Evolutionary conservation across 371 early-diverging fungal genomes (phyloP), one percentile per base, ranked within the genome.

Genomic region (Mortierella sp.): DNA sequence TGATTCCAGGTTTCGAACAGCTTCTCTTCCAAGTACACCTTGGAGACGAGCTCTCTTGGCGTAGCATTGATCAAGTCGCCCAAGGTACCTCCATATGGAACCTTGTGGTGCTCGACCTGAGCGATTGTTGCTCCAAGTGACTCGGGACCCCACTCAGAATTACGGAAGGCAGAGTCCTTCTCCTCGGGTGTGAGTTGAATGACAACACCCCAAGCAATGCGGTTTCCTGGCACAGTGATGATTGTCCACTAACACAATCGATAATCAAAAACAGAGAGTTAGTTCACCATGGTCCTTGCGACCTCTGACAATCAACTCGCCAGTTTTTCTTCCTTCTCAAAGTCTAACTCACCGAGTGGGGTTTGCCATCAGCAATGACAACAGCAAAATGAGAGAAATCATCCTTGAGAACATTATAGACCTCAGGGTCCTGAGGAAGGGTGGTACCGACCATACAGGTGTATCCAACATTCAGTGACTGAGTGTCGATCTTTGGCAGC

Each of bases 11-110:
- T 79, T 16, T 74, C 66, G 63, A 79, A 79, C 11, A 71, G 61
- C 43, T 68, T 75, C 52, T 79, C 71, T 58, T 79, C 79, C 8
- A 79, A 53, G 26, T 74, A 70, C 24, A 74, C 79, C 26, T 74
- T 79, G 10, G 75, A 74, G 41, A 75, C 68, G 26, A 47, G 24
- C 31, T 75, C 71, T 13, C 41, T 53, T 4, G 79, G 79, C 0
- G 79, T 79, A 13, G 63, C 71, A 19, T 79, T 68, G 39, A 79
- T 71, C 16, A 71, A 52, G 8, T 79, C 71, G 11, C 64, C 72
- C 68, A 79, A 37, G 11, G 61, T 68, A 16, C 79, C 68, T 0
- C 74, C 75, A 52, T 55, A 74, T 7, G 79, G 79, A 13, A 53
- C 24, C 29, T n/a, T 39, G 40, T 58, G 68, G 11, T 71, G 41